Conservation (phyloP, 176 grass and related monocot species). For the Canna indica region DNA sequence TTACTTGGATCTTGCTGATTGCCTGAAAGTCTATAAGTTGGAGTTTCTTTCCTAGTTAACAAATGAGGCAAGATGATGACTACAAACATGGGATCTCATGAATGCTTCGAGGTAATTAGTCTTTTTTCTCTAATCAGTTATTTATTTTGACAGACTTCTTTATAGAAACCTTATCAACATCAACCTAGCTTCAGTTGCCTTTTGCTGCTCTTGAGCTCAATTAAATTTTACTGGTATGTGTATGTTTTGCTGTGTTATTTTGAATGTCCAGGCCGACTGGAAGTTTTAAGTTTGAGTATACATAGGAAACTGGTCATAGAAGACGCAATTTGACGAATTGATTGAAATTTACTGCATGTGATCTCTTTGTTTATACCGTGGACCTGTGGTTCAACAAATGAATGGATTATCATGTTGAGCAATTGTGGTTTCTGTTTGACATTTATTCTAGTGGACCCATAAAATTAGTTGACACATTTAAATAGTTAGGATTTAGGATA, state of each 20-base stretch:
- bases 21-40: conserved; percentile 51
- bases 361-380: too few relatives aligned
- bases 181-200: neutral
- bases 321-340: too few relatives aligned
- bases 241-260: neutral
- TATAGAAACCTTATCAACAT: neutral
- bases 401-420: too few relatives aligned
- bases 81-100: conserved; percentile 55
- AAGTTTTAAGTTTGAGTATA: too few relatives aligned
- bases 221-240: neutral
- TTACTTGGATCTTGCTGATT: conserved; percentile 64
- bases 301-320: too few relatives aligned
- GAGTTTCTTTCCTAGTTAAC: conserved; percentile 42
- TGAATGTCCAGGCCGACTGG: neutral
- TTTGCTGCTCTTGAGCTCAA: neutral
- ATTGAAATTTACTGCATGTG: too few relatives aligned
- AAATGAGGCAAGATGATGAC: conserved; percentile 56
- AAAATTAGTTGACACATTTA: too few relatives aligned
- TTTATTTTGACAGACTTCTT: neutral
- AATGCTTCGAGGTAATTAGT: conserved; percentile 59
- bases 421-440: too few relatives aligned
- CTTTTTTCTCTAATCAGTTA: neutral
- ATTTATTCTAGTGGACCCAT: too few relatives aligned
- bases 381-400: too few relatives aligned
- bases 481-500: too few relatives aligned